Percentiles rank a stretch among this genome's conserved stretches.
These are phyloP conservation scores for Trichosporon coremiiforme DNA, from an alignment of 1,284 basidiomycete genomes.

Conservation along the genomic window DNA sequence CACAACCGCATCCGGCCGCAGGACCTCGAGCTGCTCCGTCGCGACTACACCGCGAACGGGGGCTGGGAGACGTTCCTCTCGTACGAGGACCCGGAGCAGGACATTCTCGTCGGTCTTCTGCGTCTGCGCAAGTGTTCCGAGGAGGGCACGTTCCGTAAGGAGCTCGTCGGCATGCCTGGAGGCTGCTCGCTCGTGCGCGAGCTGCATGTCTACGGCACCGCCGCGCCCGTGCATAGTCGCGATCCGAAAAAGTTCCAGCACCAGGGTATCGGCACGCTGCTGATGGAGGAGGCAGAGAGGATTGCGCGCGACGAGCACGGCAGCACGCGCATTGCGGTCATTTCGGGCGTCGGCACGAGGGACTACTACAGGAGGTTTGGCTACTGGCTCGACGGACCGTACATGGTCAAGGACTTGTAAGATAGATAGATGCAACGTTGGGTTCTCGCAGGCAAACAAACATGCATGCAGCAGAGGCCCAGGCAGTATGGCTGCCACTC, in stretches of 20 bases:
- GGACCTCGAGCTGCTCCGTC: constrained; percentile 91
- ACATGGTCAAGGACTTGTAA: constrained; percentile 78
- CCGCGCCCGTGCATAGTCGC: constrained; percentile 92
- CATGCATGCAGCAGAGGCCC: background rate
- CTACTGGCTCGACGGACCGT: constrained; percentile 93
- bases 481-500: too few species aligned
- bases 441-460: background rate
- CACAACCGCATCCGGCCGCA: constrained; percentile 97
- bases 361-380: constrained; percentile 93
- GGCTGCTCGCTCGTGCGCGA: constrained; percentile 94
- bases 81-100: constrained; percentile 95
- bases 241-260: constrained; percentile 99
- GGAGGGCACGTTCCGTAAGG: constrained; percentile 93
- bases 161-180: constrained; percentile 75
- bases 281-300: constrained; percentile 99
- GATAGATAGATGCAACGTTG: background rate
- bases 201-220: constrained; percentile 98
- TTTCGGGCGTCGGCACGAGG: constrained; percentile 90
- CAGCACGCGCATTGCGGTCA: constrained; percentile 80
- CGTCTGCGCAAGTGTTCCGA: constrained; percentile 92
- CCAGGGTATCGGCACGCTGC: constrained; percentile 93
- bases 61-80: constrained; percentile 99
- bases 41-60: constrained; percentile 96
- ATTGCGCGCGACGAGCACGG: constrained; percentile 98
- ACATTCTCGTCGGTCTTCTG: constrained; percentile 93